Evolutionary conservation across 2,329 filamentous ascomycete species (phyloP), one percentile per base, ranked within the genome.

Genomic region (Aspergillus ustus): DNA sequence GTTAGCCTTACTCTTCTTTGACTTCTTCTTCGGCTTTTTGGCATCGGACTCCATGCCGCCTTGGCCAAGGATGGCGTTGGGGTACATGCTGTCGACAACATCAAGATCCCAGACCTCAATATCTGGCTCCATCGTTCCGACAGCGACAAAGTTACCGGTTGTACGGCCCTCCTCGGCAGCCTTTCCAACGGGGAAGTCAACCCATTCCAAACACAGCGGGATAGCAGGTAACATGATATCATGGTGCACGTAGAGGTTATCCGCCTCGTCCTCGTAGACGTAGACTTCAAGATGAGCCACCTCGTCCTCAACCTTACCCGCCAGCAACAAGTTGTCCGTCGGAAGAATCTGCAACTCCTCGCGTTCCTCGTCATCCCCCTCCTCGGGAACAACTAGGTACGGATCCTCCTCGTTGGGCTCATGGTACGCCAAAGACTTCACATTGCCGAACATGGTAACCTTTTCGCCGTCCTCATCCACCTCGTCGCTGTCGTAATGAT

Each of bases 31-130:
- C 73, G 88, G 89, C 68, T 85, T 85, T 76, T 88, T 89, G 66
- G 83, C 78, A 62, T 82, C 82, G 28, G 67, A 69, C 19, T 82
- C 78, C 46, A 82, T 80, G 37, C 80, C 81, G 59, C 86, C 88
- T 73, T 94, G 91, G 9, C 95, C 95, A 5, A 99, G 87, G 66
- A 99, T 96, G 9, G 94, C 93, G 74, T 97, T 96, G 22, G 95
- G 95, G 74, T 97, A 99, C 91, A 99, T 96, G 87, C 91, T 91
- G 80, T 99, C 95, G 56, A 99, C 88, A 7, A 93, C 90, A 75
- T 99, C 95, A 57, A 99, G 83, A 74, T 99, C 93, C 95, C 95
- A 99, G 57, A 99, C 89, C 81, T 99, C 95, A 69, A 99, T 99
- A 73, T 99, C 95, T 1, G 95, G 94, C 73, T 98, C 94, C 88